Percentiles rank a stretch among this genome's conserved stretches.
Evolutionary conservation across 2,329 filamentous ascomycete species (phyloP).

Genomic region (Alternaria tenuissima): DNA sequence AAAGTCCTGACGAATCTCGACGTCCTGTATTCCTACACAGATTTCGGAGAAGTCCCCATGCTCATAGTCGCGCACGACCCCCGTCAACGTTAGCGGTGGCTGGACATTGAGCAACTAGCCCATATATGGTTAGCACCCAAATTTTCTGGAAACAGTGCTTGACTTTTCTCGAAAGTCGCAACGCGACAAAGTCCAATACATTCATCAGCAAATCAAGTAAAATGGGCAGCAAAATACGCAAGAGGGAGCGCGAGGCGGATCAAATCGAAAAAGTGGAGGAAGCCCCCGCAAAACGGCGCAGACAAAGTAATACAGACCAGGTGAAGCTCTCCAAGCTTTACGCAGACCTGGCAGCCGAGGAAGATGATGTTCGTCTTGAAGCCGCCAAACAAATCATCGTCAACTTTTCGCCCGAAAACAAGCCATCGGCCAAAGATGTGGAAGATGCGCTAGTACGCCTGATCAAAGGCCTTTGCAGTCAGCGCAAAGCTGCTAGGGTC

Average conservation of each 20-base stretch:
- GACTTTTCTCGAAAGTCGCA: slow-evolving; percentile 15
- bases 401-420: slow-evolving; percentile 50
- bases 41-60: neutral
- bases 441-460: slow-evolving; percentile 60
- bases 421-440: slow-evolving; percentile 49
- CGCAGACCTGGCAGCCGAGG: slow-evolving; percentile 58
- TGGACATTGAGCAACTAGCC: slow-evolving; percentile 6
- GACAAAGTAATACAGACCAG: slow-evolving; percentile 51
- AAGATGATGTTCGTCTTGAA: slow-evolving; percentile 53
- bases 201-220: neutral
- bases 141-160: slow-evolving; percentile 17
- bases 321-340: slow-evolving; percentile 56
- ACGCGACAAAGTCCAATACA: slow-evolving; percentile 11
- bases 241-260: slow-evolving; percentile 37
- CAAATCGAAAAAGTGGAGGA: slow-evolving; percentile 27
- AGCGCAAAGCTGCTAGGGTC: slow-evolving; percentile 84
- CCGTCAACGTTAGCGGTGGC: neutral
- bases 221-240: slow-evolving; percentile 40
- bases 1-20: neutral
- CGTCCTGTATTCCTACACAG: neutral
- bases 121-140: slow-evolving; percentile 11
- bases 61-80: neutral
- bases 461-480: slow-evolving; percentile 87
- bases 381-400: slow-evolving; percentile 57
- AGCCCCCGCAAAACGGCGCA: slow-evolving; percentile 42